Percentiles rank a stretch among this genome's conserved stretches.
These are phyloP conservation scores for Quercus wislizeni DNA, from an alignment of 306 rosid genomes.

Conservation along the genomic window DNA sequence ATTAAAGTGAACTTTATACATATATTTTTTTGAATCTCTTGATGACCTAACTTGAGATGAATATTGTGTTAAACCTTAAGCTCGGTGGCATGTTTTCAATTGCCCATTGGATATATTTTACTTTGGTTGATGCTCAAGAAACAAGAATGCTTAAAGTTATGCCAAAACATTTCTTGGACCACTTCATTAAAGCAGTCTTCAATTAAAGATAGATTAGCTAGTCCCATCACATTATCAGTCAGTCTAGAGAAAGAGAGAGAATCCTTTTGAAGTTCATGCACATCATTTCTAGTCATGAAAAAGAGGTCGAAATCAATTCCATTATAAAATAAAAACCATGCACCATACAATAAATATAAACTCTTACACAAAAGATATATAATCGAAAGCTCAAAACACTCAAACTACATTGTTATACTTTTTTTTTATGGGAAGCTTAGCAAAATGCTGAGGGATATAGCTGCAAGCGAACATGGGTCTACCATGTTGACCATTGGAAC, in stretches of 20 bases:
- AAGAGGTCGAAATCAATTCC: constrained; percentile 40
- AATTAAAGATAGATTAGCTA: background rate
- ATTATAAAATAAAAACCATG: constrained; percentile 36
- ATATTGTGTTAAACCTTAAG: background rate
- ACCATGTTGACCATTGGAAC: constrained; percentile 21
- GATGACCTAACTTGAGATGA: too few relatives aligned
- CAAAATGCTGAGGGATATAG: constrained; percentile 35
- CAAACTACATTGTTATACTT: constrained; percentile 43
- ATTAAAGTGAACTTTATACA: too few relatives aligned
- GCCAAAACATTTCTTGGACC: background rate
- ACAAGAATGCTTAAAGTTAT: background rate
- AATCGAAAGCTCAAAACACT: constrained; percentile 36
- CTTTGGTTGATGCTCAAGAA: background rate
- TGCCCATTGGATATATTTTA: background rate
- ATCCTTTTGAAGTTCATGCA: constrained; percentile 7
- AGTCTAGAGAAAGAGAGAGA: background rate
- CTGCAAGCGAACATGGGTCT: constrained; percentile 29
- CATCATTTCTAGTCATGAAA: constrained; percentile 10
- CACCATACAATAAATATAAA: constrained; percentile 49
- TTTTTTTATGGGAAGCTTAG: constrained; percentile 34
- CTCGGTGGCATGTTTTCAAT: background rate
- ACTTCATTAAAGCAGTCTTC: constrained; percentile 4
- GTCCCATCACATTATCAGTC: background rate
- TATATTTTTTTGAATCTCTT: too few relatives aligned
- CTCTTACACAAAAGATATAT: constrained; percentile 34